Percentiles rank a stretch among this genome's conserved stretches.
Evolutionary conservation across 352 stramenopile genomes (phyloP).

Genomic region (Phytophthora capsici): DNA sequence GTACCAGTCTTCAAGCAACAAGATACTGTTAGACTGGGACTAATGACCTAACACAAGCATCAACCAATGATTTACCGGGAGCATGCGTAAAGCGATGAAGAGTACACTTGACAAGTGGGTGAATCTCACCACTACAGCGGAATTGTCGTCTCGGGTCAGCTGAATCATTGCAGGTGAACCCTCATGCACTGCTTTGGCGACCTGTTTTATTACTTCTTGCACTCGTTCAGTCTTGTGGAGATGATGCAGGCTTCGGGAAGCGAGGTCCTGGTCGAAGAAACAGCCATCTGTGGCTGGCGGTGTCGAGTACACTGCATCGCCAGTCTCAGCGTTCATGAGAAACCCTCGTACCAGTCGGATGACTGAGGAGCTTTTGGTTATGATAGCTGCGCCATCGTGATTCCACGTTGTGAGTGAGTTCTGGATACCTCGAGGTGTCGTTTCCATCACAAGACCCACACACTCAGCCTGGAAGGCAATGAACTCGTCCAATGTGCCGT

Average conservation of each 20-base stretch:
- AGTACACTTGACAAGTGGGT: constrained; percentile 18
- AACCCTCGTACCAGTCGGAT: constrained; percentile 37
- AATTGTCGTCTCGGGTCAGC: constrained; percentile 16
- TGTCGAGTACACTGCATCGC: constrained; percentile 31
- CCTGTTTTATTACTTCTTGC: constrained; percentile 30
- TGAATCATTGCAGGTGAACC: constrained; percentile 32
- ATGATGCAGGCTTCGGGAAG: constrained; percentile 13
- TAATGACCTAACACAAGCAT: not conserved
- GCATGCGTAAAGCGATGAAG: constrained; percentile 48
- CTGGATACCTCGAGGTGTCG: constrained; percentile 17
- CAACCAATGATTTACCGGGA: constrained; percentile 34
- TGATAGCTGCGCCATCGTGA: constrained; percentile 12
- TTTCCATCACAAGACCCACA: constrained; percentile 45
- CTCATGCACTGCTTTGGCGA: constrained; percentile 39
- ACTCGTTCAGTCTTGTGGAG: constrained; percentile 26
- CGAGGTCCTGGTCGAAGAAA: constrained; percentile 19
- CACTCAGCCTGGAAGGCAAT: constrained; percentile 47
- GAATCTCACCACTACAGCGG: constrained; percentile 25
- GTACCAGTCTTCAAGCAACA: constrained; percentile 13
- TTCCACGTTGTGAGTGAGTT: constrained; percentile 26
- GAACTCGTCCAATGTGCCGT: constrained; percentile 52
- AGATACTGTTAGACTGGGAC: constrained; percentile 2
- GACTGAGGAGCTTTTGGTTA: not conserved
- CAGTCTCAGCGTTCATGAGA: constrained; percentile 48
- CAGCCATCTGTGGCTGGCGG: not conserved